Evolutionary conservation across 345 rosid species (phyloP).

Genomic region (Mallotus nudiflorus): DNA sequence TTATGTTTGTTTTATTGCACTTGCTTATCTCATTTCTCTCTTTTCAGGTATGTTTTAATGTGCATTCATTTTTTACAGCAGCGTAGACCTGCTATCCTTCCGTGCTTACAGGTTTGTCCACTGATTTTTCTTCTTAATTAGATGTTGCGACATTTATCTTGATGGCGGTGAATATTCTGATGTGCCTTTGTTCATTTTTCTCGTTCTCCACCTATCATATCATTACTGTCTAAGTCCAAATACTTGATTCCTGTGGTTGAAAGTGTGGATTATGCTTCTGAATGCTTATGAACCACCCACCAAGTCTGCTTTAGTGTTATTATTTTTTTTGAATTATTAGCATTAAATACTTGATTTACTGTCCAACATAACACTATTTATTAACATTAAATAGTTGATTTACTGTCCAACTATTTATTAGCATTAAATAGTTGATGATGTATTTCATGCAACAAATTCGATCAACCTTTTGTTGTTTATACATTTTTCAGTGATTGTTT

Average conservation of each 20-base stretch:
- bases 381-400: background rate
- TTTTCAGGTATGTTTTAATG: slow-evolving; percentile 90
- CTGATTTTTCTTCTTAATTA: background rate
- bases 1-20: background rate
- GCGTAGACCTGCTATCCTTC: slow-evolving; percentile 91
- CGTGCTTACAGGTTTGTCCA: slow-evolving; percentile 80
- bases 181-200: background rate
- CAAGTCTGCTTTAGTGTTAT: too few species aligned
- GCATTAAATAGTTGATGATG: background rate
- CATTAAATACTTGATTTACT: slow-evolving; percentile 4
- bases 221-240: background rate
- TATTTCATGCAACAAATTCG: background rate
- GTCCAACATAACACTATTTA: background rate
- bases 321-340: too few species aligned
- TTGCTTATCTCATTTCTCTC: slow-evolving; percentile 9
- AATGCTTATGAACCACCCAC: background rate
- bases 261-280: background rate
- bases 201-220: background rate
- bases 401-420: background rate
- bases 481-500: too few species aligned
- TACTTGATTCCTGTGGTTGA: slow-evolving; percentile 3
- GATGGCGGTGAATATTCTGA: background rate
- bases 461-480: background rate
- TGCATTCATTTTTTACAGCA: slow-evolving; percentile 94
- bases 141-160: background rate